Percentiles rank a stretch among this genome's conserved stretches.
Evolutionary conservation across 768 basidiomycete genomes (phyloP).

Genomic region (Lactarius psammicola): DNA sequence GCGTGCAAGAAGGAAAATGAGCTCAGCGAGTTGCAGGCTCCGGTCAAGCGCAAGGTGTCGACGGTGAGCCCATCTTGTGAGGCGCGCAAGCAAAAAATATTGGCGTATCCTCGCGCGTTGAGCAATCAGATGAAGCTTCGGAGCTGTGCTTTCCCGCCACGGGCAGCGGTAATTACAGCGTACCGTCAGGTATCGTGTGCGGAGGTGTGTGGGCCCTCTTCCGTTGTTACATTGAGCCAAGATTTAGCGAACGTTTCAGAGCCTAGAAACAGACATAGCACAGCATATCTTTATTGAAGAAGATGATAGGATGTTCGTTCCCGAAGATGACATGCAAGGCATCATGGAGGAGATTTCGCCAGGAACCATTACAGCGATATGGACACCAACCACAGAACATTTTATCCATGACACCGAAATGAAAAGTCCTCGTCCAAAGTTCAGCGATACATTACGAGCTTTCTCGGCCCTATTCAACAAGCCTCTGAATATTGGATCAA

Average conservation of each 20-base stretch:
- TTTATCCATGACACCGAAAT: background rate
- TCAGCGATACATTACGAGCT: background rate
- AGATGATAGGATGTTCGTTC: conserved; percentile 2
- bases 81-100: background rate
- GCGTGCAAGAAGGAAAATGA: background rate
- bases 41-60: background rate
- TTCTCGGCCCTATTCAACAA: background rate
- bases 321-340: background rate
- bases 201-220: background rate
- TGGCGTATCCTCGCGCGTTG: background rate
- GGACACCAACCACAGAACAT: background rate
- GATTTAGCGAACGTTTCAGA: background rate
- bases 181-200: background rate
- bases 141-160: background rate
- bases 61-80: background rate
- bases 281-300: background rate
- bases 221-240: background rate
- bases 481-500: background rate
- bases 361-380: background rate
- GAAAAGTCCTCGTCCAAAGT: background rate
- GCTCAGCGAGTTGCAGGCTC: background rate
- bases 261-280: background rate
- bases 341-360: background rate
- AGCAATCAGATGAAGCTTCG: background rate
- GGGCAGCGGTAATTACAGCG: background rate